These are phyloP conservation scores for Fusarium multiceps DNA, from an alignment of 2,329 filamentous ascomycete genomes.

Conservation along the genomic window DNA sequence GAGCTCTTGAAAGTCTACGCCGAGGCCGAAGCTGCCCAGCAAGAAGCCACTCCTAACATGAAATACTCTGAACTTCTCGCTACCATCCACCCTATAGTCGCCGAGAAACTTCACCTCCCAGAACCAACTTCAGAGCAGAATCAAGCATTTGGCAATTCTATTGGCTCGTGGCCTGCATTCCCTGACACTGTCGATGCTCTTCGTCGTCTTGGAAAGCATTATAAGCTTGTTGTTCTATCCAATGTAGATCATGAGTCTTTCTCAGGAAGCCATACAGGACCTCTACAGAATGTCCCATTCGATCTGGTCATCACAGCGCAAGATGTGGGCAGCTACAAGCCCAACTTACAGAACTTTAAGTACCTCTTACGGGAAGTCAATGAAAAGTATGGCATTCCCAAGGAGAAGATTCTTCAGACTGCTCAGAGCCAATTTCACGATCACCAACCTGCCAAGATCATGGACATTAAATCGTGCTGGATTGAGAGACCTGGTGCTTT, in stretches of 20 bases:
- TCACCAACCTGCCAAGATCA: conserved; percentile 70
- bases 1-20: conserved; percentile 56
- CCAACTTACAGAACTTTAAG: conserved; percentile 72
- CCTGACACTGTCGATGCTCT: conserved; percentile 68
- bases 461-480: conserved; percentile 70
- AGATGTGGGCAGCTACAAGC: conserved; percentile 79
- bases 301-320: conserved; percentile 75
- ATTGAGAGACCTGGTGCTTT: conserved; percentile 61
- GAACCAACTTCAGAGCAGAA: conserved; percentile 53
- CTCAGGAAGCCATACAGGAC: conserved; percentile 54
- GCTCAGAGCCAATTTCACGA: conserved; percentile 79
- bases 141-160: conserved; percentile 62
- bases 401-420: conserved; percentile 69
- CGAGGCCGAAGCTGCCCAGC: conserved; percentile 62
- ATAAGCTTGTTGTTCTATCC: conserved; percentile 68
- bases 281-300: conserved; percentile 62
- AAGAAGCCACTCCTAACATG: conserved; percentile 65
- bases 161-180: conserved; percentile 69
- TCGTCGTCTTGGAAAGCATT: conserved; percentile 59
- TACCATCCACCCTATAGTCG: conserved; percentile 59
- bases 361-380: conserved; percentile 68
- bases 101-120: conserved; percentile 55
- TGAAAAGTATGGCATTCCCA: conserved; percentile 65
- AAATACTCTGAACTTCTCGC: conserved; percentile 71
- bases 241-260: conserved; percentile 69